Evolutionary conservation across 139 green algal species (phyloP).

Genomic region (Chlorella sp.): DNA sequence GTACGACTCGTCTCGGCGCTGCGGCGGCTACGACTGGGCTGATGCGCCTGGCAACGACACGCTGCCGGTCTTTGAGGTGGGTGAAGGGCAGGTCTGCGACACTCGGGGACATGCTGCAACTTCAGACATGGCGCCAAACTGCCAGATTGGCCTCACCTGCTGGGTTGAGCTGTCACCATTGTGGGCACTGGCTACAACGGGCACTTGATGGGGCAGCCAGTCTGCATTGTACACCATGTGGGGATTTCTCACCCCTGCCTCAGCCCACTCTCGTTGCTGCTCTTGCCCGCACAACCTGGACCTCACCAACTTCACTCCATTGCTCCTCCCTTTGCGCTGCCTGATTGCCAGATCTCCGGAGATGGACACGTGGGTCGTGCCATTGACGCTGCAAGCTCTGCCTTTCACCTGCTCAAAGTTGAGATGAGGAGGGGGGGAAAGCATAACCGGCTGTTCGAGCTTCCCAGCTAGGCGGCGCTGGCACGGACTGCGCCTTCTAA

Average conservation of each 20-base stretch:
- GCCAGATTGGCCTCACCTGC: neutral
- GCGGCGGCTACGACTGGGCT: neutral
- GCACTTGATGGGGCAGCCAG: neutral
- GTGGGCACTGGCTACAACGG: neutral
- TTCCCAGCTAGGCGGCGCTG: neutral
- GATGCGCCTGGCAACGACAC: neutral
- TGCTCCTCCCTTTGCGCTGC: neutral
- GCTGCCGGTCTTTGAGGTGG: slow-evolving; percentile 15
- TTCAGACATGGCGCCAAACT: neutral
- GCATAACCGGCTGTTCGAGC: neutral
- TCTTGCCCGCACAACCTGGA: neutral
- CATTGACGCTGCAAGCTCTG: neutral
- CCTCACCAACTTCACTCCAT: neutral
- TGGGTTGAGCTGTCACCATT: too few species aligned
- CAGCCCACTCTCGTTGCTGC: neutral
- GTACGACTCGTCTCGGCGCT: neutral
- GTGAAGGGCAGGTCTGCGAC: neutral
- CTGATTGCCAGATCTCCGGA: neutral
- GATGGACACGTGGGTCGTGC: neutral
- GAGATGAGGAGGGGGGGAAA: neutral
- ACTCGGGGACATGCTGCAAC: neutral
- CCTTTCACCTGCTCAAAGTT: neutral
- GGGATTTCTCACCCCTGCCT: neutral
- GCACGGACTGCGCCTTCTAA: too few species aligned
- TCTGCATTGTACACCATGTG: neutral